Evolutionary conservation across 2,329 filamentous ascomycete species (phyloP).

Genomic region (Colletotrichum sp.): DNA sequence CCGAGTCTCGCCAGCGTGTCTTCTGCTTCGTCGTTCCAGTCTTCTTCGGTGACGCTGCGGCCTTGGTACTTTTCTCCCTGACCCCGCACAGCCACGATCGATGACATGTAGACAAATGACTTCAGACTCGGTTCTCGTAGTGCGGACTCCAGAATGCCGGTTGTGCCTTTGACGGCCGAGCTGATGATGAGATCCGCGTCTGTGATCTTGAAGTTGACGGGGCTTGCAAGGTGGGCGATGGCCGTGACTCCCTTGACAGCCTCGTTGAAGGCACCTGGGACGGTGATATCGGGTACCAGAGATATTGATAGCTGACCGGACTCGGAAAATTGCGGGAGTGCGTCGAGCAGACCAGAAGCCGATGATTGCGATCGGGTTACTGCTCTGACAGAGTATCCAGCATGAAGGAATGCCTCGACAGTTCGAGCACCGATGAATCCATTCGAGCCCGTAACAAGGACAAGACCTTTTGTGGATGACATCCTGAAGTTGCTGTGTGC

Average conservation of each 20-base stretch:
- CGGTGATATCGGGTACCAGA: conserved; percentile 38
- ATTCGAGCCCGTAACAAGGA: conserved; percentile 43
- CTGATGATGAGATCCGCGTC: conserved; percentile 49
- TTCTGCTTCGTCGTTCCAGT: conserved; percentile 35
- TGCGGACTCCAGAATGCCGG: conserved; percentile 44
- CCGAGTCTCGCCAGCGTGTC: conserved; percentile 29
- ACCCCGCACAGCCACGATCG: conserved; percentile 21
- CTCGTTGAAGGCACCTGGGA: conserved; percentile 36
- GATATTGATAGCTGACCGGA: conserved; percentile 24
- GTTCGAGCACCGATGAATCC: conserved; percentile 43
- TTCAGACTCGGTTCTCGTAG: conserved; percentile 42
- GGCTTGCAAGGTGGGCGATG: conserved; percentile 48
- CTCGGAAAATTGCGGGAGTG: conserved; percentile 24
- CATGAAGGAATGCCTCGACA: conserved; percentile 37
- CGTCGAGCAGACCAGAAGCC: conserved; percentile 20
- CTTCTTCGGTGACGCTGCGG: conserved; percentile 22
- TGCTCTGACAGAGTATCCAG: conserved; percentile 42
- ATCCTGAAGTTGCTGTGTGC: background rate
- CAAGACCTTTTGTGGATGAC: conserved; percentile 13
- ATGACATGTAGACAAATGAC: conserved; percentile 31
- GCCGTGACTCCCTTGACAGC: conserved; percentile 40
- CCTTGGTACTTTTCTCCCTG: background rate
- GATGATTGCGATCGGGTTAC: conserved; percentile 34
- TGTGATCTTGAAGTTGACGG: conserved; percentile 39
- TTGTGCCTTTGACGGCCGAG: conserved; percentile 35